Percentiles rank a stretch among this genome's conserved stretches.
Evolutionary conservation across 306 rosid genomes (phyloP).

Genomic region (Pyrus communis): DNA sequence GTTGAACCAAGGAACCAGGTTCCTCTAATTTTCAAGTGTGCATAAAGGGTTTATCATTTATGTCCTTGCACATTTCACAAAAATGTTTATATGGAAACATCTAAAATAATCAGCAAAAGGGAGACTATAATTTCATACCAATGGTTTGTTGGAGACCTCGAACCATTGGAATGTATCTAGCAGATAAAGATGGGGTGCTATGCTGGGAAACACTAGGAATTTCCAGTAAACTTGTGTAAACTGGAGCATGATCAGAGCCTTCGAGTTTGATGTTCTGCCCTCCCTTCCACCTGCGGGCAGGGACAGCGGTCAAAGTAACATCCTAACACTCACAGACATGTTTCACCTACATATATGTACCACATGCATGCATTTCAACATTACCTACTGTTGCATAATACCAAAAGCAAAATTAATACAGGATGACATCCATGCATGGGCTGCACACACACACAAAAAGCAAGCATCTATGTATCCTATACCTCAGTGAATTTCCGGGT

Average conservation of each 20-base stretch:
- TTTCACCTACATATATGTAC: not conserved
- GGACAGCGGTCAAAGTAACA: conserved; percentile 12
- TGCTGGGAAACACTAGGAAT: conserved; percentile 56
- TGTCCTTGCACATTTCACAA: not conserved
- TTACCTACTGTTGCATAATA: not conserved
- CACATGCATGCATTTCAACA: conserved; percentile 4
- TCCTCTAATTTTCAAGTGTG: not conserved
- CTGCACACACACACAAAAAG: not conserved
- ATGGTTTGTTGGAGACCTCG: conserved; percentile 81
- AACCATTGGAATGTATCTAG: conserved; percentile 76
- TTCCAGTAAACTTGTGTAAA: conserved; percentile 51
- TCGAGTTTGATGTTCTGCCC: conserved; percentile 65
- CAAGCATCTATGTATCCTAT: conserved; percentile 9
- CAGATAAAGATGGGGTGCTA: conserved; percentile 72
- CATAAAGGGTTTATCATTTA: not conserved
- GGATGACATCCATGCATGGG: not conserved
- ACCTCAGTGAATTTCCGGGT: conserved; percentile 70
- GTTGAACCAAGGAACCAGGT: not conserved
- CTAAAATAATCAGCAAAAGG: conserved; percentile 10
- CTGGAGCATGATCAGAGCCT: conserved; percentile 99
- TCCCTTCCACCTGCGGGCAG: conserved; percentile 64
- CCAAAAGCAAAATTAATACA: not conserved
- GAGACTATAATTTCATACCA: conserved; percentile 36
- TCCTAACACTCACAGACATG: not conserved
- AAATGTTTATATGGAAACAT: not conserved